Evolutionary conservation across 768 basidiomycete species (phyloP), one percentile per base, ranked within the genome.

Genomic region (Mycena haematopus): DNA sequence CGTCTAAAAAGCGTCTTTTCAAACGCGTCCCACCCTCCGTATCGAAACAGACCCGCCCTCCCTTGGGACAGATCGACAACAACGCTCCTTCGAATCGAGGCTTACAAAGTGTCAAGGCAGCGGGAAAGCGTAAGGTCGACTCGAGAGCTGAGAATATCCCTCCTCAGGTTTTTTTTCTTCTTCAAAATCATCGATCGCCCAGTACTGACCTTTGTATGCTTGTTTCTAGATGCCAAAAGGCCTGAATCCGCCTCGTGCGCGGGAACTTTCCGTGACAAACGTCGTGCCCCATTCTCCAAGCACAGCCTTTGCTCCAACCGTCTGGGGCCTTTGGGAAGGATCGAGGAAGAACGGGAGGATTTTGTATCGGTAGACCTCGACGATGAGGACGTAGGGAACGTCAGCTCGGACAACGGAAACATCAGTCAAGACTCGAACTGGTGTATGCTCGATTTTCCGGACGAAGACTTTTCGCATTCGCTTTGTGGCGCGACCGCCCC

Each of bases 221-320:
- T 31, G 21, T 31, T 42, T 6, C n/a, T 29, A 58, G 65, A 22
- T 46, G 42, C 44, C 33, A 36, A 35, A 40, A 42, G 45, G 27
- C n/a, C 44, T 25, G 9, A 46, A 27, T 36, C 29, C 53, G 13
- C n/a, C 55, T 31, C 62, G 51, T 25, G 21, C 27, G 42, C 58
- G 55, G 35, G 66, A 60, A 29, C 62, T 67, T 15, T 56, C 56
- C 22, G 59, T 56, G 40, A 7, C 66, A 13, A 56, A 64, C 27
- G 66, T 67, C 6, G 66, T 64, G 14, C 66, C 66, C 2, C 66
- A 35, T 67, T 67, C 54, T 67, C 66, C 35, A 67, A 67, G 45
- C 66, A 67, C 52, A 67, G 66, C 27, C 21, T 67, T 25, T 67
- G 66, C 51, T 58, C 66, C 25, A 62, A 49, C 22, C 56, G 25